Evolutionary conservation across 352 stramenopile species (phyloP).

Genomic region (Phytophthora ohioensis): DNA sequence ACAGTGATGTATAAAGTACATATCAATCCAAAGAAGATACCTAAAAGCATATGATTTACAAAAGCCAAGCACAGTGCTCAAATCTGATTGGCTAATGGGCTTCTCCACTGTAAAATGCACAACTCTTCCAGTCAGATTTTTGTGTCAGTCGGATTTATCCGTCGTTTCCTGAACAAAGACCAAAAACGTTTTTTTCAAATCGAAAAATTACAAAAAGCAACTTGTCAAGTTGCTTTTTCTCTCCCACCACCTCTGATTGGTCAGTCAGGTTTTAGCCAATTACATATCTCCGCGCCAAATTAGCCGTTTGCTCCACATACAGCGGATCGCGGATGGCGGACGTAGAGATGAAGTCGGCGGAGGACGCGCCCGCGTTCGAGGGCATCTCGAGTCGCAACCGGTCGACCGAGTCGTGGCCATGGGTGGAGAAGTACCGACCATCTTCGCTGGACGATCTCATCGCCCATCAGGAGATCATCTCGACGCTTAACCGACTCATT

Average conservation of each 20-base stretch:
- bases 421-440: slow-evolving; percentile 99
- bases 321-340: slow-evolving; percentile 46
- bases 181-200: no score
- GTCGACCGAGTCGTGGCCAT: slow-evolving; percentile 92
- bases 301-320: no score
- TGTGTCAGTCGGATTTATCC: no score
- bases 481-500: slow-evolving; percentile 96
- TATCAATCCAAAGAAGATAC: no score
- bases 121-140: no score
- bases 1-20: no score
- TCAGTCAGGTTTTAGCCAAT: slow-evolving; percentile 1
- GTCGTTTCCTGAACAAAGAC: no score
- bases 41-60: no score
- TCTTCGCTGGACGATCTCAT: slow-evolving; percentile 95
- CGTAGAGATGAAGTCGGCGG: slow-evolving; percentile 72
- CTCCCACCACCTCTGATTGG: not conserved
- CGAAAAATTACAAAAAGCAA: not conserved
- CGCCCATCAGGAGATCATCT: slow-evolving; percentile 97
- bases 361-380: slow-evolving; percentile 72
- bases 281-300: not conserved
- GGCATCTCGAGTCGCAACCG: slow-evolving; percentile 86
- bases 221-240: slow-evolving; percentile 1
- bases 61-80: no score
- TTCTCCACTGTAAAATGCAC: no score
- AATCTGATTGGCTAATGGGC: no score